Evolutionary conservation across 768 basidiomycete species (phyloP).

Genomic region (Strobilomyces echinocephalus): DNA sequence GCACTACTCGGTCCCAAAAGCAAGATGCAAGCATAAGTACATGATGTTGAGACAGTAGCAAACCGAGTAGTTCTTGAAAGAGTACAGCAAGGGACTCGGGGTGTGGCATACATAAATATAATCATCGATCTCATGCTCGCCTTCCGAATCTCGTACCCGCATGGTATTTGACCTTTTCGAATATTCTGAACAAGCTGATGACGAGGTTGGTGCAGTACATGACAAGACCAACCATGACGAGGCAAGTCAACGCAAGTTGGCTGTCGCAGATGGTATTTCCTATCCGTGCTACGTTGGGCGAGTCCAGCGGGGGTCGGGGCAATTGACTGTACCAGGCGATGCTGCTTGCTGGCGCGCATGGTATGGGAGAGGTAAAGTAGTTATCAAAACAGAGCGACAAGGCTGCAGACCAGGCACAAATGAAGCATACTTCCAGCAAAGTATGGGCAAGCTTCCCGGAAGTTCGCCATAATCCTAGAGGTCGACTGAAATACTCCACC

Average conservation of each 20-base stretch:
- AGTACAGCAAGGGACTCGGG: slow-evolving; percentile 4
- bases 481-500: slow-evolving; percentile 91
- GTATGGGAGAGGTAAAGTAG: slow-evolving; percentile 81
- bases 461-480: slow-evolving; percentile 88
- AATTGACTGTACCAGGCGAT: slow-evolving; percentile 74
- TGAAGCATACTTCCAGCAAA: slow-evolving; percentile 82
- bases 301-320: slow-evolving; percentile 36
- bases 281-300: slow-evolving; percentile 35
- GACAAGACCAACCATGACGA: slow-evolving; percentile 72
- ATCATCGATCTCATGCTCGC: slow-evolving; percentile 7
- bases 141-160: slow-evolving; percentile 30
- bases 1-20: not conserved
- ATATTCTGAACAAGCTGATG: slow-evolving; percentile 81
- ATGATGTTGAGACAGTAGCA: not conserved
- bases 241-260: slow-evolving; percentile 72
- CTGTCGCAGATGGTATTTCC: slow-evolving; percentile 65
- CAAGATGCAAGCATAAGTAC: not conserved
- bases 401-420: slow-evolving; percentile 90
- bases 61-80: not conserved
- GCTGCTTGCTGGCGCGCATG: slow-evolving; percentile 58
- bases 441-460: slow-evolving; percentile 84
- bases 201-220: slow-evolving; percentile 82
- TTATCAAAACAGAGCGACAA: slow-evolving; percentile 89
- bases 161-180: slow-evolving; percentile 83
- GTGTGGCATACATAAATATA: not conserved